Evolutionary conservation across 257 asterid species (phyloP).

Genomic region (Solanum commersonii): DNA sequence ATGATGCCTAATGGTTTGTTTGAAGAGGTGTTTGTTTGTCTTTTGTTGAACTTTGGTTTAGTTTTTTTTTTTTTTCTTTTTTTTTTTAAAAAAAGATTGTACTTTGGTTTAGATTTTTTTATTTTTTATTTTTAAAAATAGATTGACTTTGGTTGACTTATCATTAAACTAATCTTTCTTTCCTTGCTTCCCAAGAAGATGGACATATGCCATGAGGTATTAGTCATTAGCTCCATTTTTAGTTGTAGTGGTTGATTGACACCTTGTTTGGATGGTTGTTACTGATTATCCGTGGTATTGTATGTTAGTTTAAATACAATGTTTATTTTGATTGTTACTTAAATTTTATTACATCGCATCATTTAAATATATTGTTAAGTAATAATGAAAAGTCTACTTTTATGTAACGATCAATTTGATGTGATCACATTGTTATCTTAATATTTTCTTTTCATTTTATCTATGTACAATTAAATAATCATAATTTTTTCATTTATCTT

Average conservation of each 20-base stretch:
- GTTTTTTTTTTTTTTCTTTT: not conserved
- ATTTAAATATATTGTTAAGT: accelerated
- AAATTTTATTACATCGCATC: too few relatives aligned
- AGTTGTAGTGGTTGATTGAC: not conserved
- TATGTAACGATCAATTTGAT: accelerated
- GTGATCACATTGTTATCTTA: too few relatives aligned
- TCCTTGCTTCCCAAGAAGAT: not conserved
- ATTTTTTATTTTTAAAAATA: too few relatives aligned
- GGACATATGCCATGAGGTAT: not conserved
- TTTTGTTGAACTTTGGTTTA: not conserved
- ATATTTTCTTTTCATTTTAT: too few relatives aligned
- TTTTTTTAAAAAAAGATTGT: not conserved
- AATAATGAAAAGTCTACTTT: too few relatives aligned
- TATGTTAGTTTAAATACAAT: too few relatives aligned
- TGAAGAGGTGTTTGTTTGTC: not conserved
- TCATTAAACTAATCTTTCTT: not conserved
- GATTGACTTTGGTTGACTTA: not conserved
- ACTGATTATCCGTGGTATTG: accelerated
- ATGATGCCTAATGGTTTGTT: not conserved
- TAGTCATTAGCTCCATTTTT: not conserved
- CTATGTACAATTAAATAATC: not conserved
- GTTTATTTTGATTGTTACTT: accelerated
- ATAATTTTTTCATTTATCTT: too few relatives aligned
- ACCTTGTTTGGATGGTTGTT: not conserved
- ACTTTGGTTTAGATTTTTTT: too few relatives aligned